A percentile compares a stretch with the other conserved stretches of the same genome.
Evolutionary conservation across 495 filamentous ascomycete species (phyloP).

Genomic region (Neurospora sp.): DNA sequence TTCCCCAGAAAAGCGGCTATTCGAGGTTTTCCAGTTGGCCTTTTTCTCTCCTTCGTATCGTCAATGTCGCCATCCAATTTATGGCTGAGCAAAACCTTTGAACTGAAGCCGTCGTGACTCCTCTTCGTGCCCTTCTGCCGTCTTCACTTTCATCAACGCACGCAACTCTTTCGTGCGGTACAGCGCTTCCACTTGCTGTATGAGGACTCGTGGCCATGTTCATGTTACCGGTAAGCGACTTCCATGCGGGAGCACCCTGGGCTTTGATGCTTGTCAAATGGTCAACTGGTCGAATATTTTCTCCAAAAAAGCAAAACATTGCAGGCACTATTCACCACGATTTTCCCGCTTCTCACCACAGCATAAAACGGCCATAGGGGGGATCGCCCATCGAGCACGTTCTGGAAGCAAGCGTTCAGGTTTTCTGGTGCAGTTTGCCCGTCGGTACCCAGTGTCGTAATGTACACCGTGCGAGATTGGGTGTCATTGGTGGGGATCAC

Average conservation of each 20-base stretch:
- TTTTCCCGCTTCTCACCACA: not conserved
- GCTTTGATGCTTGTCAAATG: not conserved
- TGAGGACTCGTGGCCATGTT: not conserved
- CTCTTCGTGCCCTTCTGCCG: not conserved
- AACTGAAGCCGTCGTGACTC: not conserved
- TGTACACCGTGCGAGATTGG: not conserved
- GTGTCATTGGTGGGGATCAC: not conserved
- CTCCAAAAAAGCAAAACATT: not conserved
- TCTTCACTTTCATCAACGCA: not conserved
- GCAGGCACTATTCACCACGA: not conserved
- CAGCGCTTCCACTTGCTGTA: not conserved
- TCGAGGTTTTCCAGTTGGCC: slow-evolving; percentile 16
- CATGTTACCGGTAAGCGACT: not conserved
- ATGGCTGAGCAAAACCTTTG: not conserved
- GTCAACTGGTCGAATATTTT: not conserved
- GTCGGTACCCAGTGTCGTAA: not conserved
- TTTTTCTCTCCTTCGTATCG: not conserved
- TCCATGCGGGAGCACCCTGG: not conserved
- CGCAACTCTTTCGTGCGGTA: not conserved
- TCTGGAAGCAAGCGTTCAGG: not conserved
- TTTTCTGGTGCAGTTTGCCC: not conserved
- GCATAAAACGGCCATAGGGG: not conserved
- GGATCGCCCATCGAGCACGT: not conserved
- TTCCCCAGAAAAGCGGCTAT: slow-evolving; percentile 17
- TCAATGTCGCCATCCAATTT: not conserved